Conservation (phyloP, 768 basidiomycete genomes). For the Naganishia vaughanmartiniae region DNA sequence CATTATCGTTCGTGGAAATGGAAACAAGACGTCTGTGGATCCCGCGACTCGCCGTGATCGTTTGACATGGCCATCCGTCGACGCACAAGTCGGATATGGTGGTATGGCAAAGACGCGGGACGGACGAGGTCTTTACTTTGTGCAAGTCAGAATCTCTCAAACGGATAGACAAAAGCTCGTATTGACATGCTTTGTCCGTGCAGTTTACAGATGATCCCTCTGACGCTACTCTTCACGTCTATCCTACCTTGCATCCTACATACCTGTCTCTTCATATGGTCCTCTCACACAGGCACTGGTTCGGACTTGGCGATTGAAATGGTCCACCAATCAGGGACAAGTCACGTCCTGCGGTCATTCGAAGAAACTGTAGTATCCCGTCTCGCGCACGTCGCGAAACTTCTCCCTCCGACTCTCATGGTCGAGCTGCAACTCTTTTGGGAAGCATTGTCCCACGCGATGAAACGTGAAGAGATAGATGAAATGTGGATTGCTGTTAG, state of each 20-base stretch:
- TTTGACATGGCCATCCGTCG: neutral
- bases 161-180: neutral
- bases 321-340: neutral
- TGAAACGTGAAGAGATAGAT: conserved; percentile 35
- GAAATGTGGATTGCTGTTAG: conserved; percentile 45
- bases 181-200: neutral
- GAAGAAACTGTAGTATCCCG: neutral
- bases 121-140: conserved; percentile 42
- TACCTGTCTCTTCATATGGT: conserved; percentile 47
- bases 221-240: conserved; percentile 48
- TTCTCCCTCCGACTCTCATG: neutral
- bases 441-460: neutral
- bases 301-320: conserved; percentile 11
- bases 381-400: neutral
- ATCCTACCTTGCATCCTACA: conserved; percentile 48
- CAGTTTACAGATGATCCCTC: conserved; percentile 38
- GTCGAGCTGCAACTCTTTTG: neutral
- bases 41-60: neutral
- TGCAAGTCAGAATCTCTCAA: conserved; percentile 32
- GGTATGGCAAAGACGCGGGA: conserved; percentile 7
- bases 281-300: conserved; percentile 12
- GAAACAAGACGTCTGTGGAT: neutral
- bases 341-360: neutral
- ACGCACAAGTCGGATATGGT: neutral
- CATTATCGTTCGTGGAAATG: neutral